Percentiles rank a stretch among this genome's conserved stretches.
phyloP scores from a whole-genome alignment of 2,329 filamentous ascomycete species.

The Pseudogymnoascus sp. region DNA sequence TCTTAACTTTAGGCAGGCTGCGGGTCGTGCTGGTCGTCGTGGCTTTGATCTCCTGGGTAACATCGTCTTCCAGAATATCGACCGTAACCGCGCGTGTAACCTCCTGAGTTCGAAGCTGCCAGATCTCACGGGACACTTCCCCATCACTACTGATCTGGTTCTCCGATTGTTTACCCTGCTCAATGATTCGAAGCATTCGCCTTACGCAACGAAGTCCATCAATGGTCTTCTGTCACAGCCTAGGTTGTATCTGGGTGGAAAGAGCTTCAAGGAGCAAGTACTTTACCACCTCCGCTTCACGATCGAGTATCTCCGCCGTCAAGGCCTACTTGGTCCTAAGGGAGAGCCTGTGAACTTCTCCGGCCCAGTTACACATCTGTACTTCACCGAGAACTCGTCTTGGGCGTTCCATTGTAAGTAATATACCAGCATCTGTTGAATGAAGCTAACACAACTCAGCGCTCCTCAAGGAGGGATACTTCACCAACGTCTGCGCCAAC shows the following conservation, averaged over 20 bases:
- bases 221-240: conserved; percentile 62
- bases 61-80: conserved; percentile 66
- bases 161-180: conserved; percentile 61
- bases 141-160: conserved; percentile 65
- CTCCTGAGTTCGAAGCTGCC: conserved; percentile 67
- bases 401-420: conserved; percentile 61
- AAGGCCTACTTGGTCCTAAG: conserved; percentile 51
- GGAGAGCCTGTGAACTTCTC: conserved; percentile 67
- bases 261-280: conserved; percentile 58
- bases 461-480: conserved; percentile 62
- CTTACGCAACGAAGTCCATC: conserved; percentile 54
- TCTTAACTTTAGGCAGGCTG: conserved; percentile 68
- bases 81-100: conserved; percentile 51
- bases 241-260: conserved; percentile 61
- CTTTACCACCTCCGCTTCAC: conserved; percentile 73
- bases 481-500: conserved; percentile 53
- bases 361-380: conserved; percentile 61
- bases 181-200: conserved; percentile 54
- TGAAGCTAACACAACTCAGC: conserved; percentile 28
- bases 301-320: conserved; percentile 67
- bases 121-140: conserved; percentile 69
- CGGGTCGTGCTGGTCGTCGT: conserved; percentile 69
- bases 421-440: background rate
- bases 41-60: conserved; percentile 77
- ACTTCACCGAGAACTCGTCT: conserved; percentile 66